Percentiles rank a stretch among this genome's conserved stretches.
Conservation (phyloP, 768 basidiomycete genomes). For the Leccinum disarticulatum region DNA sequence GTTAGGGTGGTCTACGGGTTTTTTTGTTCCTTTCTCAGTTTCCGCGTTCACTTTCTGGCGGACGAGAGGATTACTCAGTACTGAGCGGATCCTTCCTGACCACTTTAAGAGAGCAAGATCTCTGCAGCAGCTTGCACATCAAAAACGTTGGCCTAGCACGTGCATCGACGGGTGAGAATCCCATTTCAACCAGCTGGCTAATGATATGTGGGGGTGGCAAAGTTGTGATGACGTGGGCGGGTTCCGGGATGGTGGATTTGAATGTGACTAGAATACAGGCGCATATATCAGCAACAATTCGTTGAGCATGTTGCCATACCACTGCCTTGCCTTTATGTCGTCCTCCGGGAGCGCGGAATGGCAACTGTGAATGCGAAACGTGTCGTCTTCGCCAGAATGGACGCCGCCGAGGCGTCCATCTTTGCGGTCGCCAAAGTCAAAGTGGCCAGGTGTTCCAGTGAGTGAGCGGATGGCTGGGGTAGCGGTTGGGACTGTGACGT, state of each 20-base stretch:
- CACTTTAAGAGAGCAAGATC: too few relatives aligned
- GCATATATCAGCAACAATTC: not conserved
- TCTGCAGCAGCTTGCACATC: too few relatives aligned
- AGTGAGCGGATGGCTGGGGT: slow-evolving; percentile 10
- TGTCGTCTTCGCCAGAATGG: slow-evolving; percentile 15
- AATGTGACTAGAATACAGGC: slow-evolving; percentile 7
- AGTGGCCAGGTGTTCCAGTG: slow-evolving; percentile 45
- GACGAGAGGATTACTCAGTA: too few relatives aligned
- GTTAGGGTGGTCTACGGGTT: too few relatives aligned
- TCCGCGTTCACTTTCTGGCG: too few relatives aligned
- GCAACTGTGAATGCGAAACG: too few relatives aligned
- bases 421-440: slow-evolving; percentile 61
- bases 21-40: too few relatives aligned
- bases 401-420: too few relatives aligned
- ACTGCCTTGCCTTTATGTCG: slow-evolving; percentile 61
- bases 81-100: too few relatives aligned
- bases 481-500: not conserved
- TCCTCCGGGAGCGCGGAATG: slow-evolving; percentile 42
- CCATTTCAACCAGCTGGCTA: slow-evolving; percentile 95
- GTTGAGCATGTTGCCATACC: slow-evolving; percentile 15
- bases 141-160: slow-evolving; percentile 43
- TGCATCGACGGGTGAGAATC: slow-evolving; percentile 79
- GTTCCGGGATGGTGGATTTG: slow-evolving; percentile 7
- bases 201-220: slow-evolving; percentile 88
- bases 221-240: slow-evolving; percentile 4